phyloP scores from a whole-genome alignment of 768 basidiomycete species.

The Phlegmacium glaucopus region DNA sequence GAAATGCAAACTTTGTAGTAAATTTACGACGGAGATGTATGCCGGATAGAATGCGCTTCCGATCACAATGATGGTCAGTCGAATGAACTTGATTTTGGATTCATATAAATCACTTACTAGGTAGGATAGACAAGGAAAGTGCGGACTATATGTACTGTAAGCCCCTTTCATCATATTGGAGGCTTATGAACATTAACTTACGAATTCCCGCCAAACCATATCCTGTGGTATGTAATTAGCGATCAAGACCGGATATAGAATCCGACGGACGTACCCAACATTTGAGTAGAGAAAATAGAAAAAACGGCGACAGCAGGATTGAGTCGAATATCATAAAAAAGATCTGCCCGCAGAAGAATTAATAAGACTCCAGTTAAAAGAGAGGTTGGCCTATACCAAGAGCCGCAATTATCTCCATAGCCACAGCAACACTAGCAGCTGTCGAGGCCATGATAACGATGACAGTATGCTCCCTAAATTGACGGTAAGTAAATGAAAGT shows the following conservation, averaged over 20 bases:
- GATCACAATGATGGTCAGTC: no score
- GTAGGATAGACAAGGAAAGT: conserved; percentile 50
- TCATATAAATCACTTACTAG: conserved; percentile 26
- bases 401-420: conserved; percentile 53
- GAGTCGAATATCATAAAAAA: conserved; percentile 48
- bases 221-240: conserved; percentile 5
- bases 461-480: conserved; percentile 42
- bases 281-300: conserved; percentile 50
- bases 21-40: conserved; percentile 48
- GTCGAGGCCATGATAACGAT: conserved; percentile 58
- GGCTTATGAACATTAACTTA: conserved; percentile 8
- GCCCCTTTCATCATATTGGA: background rate
- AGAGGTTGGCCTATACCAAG: conserved; percentile 27
- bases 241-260: background rate
- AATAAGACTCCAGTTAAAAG: background rate
- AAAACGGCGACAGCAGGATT: conserved; percentile 51
- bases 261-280: conserved; percentile 30
- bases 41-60: conserved; percentile 48
- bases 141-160: conserved; percentile 29
- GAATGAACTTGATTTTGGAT: background rate
- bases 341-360: conserved; percentile 32
- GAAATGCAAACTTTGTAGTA: conserved; percentile 52
- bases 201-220: conserved; percentile 20
- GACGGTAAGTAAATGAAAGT: background rate
- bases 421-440: conserved; percentile 45